Conservation (phyloP, 2,329 filamentous ascomycete species). For the Fusarium beomiforme region DNA sequence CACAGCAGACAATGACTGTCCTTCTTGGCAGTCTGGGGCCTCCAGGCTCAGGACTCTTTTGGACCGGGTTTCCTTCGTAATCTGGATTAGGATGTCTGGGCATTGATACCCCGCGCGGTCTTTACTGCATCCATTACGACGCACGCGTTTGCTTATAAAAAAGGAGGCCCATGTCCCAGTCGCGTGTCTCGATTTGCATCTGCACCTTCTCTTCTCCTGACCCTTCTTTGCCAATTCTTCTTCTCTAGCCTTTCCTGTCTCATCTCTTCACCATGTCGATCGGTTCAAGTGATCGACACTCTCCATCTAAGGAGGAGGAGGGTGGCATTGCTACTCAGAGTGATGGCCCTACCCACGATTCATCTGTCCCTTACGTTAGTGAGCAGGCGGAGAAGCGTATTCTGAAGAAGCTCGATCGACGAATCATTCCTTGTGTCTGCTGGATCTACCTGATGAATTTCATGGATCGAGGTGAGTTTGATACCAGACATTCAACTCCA, state of each 20-base stretch:
- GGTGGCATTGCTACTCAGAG: constrained; percentile 19
- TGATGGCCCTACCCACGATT: constrained; percentile 21
- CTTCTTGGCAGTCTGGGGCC: constrained; percentile 19
- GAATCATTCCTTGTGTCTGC: constrained; percentile 47
- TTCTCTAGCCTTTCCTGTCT: neutral
- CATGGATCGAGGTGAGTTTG: constrained; percentile 46
- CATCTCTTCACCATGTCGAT: constrained; percentile 9
- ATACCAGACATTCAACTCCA: fast-evolving
- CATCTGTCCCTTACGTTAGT: constrained; percentile 29
- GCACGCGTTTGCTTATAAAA: constrained; percentile 14
- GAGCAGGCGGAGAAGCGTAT: constrained; percentile 35
- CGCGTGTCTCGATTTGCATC: constrained; percentile 3
- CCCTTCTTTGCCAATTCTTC: neutral
- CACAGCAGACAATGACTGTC: neutral
- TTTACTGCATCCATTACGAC: constrained; percentile 14
- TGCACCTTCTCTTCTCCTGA: neutral
- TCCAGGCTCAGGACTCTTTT: neutral
- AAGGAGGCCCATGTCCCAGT: constrained; percentile 2
- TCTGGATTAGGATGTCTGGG: constrained; percentile 29
- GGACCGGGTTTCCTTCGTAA: constrained; percentile 21
- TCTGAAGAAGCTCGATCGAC: constrained; percentile 45
- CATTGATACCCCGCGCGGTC: constrained; percentile 26
- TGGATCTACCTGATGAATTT: constrained; percentile 51
- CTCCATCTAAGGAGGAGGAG: constrained; percentile 23
- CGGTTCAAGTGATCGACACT: constrained; percentile 8